Evolutionary conservation across 2,329 filamentous ascomycete species (phyloP).

Genomic region (Bipolaris zeicola): DNA sequence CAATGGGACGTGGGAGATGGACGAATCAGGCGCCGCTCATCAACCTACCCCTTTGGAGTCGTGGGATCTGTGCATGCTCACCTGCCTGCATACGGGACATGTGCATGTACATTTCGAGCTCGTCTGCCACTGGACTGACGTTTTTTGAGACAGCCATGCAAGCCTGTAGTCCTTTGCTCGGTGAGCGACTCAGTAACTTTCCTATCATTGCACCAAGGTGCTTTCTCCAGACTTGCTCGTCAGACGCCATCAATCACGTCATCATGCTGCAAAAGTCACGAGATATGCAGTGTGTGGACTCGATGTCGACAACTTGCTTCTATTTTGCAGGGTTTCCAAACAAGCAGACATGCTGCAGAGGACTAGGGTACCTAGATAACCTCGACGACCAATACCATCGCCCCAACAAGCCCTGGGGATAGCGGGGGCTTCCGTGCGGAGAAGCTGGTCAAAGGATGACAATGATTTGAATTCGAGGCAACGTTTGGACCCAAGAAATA

Average conservation of each 20-base stretch:
- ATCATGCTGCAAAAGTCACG: conserved; percentile 7
- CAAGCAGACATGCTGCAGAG: conserved; percentile 1
- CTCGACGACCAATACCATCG: background rate
- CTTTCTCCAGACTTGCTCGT: conserved; percentile 4
- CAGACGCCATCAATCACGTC: conserved; percentile 20
- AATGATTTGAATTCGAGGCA: background rate
- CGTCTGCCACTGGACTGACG: conserved; percentile 10
- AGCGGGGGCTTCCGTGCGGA: background rate
- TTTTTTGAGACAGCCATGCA: conserved; percentile 11
- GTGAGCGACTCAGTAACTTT: background rate
- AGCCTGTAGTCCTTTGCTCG: background rate
- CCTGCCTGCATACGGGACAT: conserved; percentile 30
- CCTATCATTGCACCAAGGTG: background rate
- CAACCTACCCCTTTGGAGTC: conserved; percentile 29
- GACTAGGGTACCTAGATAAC: background rate
- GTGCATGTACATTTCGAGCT: conserved; percentile 14
- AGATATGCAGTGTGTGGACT: conserved; percentile 1
- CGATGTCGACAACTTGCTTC: background rate
- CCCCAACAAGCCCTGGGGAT: background rate
- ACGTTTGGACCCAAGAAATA: background rate
- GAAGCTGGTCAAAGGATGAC: background rate
- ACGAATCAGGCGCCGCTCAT: conserved; percentile 35
- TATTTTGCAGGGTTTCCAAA: background rate
- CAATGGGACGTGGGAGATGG: conserved; percentile 27
- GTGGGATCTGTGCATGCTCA: conserved; percentile 32